Base-by-base conservation (phyloP, 2,329 filamentous ascomycete genomes). In the Lasiodiplodia citricola region DNA sequence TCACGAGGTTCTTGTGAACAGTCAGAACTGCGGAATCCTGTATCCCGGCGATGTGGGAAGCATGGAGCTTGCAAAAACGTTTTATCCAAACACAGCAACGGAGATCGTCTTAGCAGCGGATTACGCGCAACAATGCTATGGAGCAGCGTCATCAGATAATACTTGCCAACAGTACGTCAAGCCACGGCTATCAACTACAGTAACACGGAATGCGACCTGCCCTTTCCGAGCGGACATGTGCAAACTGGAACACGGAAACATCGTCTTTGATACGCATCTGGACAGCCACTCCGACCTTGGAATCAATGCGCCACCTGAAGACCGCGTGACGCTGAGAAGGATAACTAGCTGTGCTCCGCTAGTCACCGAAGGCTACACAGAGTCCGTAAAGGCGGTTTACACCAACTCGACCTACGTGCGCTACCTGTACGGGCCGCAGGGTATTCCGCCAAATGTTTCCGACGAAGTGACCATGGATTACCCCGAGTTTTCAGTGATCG, bases 221-320 rank as follows among this genome's bases (percentile, higher is more conserved):
- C 72, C 71, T 1, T 74, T 74, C 41, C 37, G 31, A 2, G 38
- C 51, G 18, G 58, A 67, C 4, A 55, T 71, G 7, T 74, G 72
- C 44, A 41, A 50, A 28, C 55, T 28, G 11, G 41, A 69, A 1
- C 56, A 11, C 6, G 51, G 37, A 0, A 76, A 74, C 28, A 11
- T 75, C 3, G 1, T 57, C 0, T 25, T 75, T 0, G 73, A 75
- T 28, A 72, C 71, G 11, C 50, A 56, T n/a, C 35, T 76, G 0
- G 68, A 75, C 52, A 72, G 69, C 37, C 65, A 68, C 25, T 25
- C 64, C 1, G 66, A 76, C 51, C 62, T 76, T 18, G 74, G 74
- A 1, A 35, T 75, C 31, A 75, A 74, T 37, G 54, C 55, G 4
- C 69, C 71, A 2, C 70, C 70, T 16, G 54, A 65, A 23, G 69